Base-by-base conservation (phyloP, 2,329 filamentous ascomycete species). In the Onygenales sp. region DNA sequence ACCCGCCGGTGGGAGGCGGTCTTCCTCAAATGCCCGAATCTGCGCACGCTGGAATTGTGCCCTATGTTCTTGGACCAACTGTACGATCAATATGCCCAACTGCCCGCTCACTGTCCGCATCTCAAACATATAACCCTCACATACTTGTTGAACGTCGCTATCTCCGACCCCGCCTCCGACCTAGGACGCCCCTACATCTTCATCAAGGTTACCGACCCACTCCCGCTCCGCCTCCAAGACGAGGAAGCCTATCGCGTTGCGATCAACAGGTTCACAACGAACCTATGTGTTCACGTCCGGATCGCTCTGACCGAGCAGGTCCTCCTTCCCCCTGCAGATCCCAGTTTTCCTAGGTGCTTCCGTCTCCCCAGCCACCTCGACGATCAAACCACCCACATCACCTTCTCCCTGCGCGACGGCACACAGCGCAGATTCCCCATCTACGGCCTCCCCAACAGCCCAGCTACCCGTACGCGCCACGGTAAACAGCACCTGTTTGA, bases 361-460 rank as follows among this genome's bases (percentile, higher is more conserved):
- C 3, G 21, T 21, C 38, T 44, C 10, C 14, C 11, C 32, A 4
- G 14, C 9, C 50, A 52, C 38, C 38, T 52, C 35, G 27, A 33
- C 11, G 38, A 43, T n/a, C 17, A 52, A 5, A 52, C 38, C 44
- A 52, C 13, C 38, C 21, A 27, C 9, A n/a, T n/a, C 17, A 45
- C 50, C 27, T 7, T 48, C 45, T 27, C 45, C 9, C 45, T 48
- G 7, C 21, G 45, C 17, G 45, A 48, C 32, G 21, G 45, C 45
- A 48, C n/a, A 1, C 14, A 9, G 8, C 7, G 21, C 7, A 33
- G n/a, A 14, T 31, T 48, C 17, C 45, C 45, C 32, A 39, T 52
- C 8, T 52, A 52, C 27, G 50, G 50, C 38, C 50, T 52, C 7
- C 50, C 38, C 14, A 43, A 33, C 27, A 27, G 38, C 32, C 50